Evolutionary conservation across 192 early-diverging fungal genomes (phyloP), one percentile per base, ranked within the genome.

Genomic region (Gaertneriomyces sp.): DNA sequence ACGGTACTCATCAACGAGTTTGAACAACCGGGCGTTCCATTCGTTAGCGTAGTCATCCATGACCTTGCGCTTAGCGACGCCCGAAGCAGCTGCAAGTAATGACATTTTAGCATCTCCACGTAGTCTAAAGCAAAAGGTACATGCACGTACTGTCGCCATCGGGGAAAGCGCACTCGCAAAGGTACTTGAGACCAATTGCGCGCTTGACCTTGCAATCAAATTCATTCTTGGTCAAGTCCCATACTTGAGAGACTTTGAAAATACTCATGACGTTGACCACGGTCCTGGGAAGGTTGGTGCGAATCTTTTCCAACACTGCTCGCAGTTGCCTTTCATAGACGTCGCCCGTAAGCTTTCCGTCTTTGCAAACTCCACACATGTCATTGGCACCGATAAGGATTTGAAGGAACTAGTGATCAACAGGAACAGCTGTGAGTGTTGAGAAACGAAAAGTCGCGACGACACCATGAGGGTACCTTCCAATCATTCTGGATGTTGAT

Each of bases 341-440:
- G 25, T 33, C 25, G 25, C 25, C 25, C 25, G 25, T 33, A 33
- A 33, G 25, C 25, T 33, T 33, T 33, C 25, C 25, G 25, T 33
- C 25, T 33, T 33, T 33, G 25, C 25, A 85, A 5, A 64, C 66
- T 14, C 76, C 62, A 61, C 85, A 87, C 11, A 76, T 58, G 60
- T 87, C 85, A 58, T 87, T 87, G 7, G 70, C 78, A 39, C 82
- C 82, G 44, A 87, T 79, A 60, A 87, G 83, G 3, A 87, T 51
- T 9, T 69, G 82, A 2, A 85, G 14, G 45, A 81, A 66, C 72
- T 85, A 44, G 25, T 33, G 25, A 33, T 33, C 1, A 33, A 33
- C 25, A 33, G 25, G 25, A 33, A 33, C 25, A 33, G 25, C 25
- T 33, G 25, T 33, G 25, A 33, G 25, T 33, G 25, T 33, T 33